Percentiles rank a stretch among this genome's conserved stretches.
phyloP scores from a whole-genome alignment of 208 protist species.

The Acanthamoeba lenticulata region DNA sequence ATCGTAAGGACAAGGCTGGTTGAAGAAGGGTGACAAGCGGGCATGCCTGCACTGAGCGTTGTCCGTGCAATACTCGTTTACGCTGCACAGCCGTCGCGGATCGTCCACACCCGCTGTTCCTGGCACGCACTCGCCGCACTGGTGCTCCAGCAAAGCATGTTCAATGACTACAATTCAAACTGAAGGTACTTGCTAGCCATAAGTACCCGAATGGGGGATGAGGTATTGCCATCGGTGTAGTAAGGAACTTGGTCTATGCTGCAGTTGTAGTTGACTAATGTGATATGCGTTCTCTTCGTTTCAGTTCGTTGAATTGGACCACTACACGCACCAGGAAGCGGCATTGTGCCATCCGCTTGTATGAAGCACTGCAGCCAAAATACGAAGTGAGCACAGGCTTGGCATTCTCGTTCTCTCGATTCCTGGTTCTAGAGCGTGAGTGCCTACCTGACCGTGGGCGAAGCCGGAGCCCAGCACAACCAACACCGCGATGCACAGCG shows the following conservation, averaged over 20 bases:
- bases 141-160: background rate
- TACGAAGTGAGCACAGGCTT: background rate
- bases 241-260: background rate
- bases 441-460: background rate
- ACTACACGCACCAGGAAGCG: background rate
- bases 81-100: background rate
- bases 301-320: background rate
- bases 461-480: no score
- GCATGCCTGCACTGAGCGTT: background rate
- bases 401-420: no score
- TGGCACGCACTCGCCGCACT: slow-evolving; percentile 38
- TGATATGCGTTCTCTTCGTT: background rate
- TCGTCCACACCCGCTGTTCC: background rate
- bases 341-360: background rate
- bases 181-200: no score
- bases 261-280: slow-evolving; percentile 12
- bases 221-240: background rate
- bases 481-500: no score
- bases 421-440: no score
- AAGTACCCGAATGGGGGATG: background rate
- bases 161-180: background rate
- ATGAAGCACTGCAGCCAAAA: background rate
- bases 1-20: background rate
- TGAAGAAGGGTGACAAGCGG: background rate
- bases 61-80: slow-evolving; percentile 49